Evolutionary conservation across 2,329 filamentous ascomycete genomes (phyloP), one percentile per base, ranked within the genome.

Genomic region (Penicillium sp.): DNA sequence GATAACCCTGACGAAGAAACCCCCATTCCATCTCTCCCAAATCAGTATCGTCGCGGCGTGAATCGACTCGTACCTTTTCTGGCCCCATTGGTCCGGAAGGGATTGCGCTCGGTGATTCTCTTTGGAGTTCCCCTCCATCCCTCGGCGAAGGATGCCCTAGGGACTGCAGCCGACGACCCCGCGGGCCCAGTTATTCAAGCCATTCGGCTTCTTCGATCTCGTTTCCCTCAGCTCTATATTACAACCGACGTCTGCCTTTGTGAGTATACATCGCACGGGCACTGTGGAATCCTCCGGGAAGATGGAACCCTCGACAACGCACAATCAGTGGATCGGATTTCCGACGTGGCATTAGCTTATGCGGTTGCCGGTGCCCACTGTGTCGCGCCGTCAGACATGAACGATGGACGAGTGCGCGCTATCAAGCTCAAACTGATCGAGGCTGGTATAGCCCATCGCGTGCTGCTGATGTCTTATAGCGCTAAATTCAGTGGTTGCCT

Each of bases 351-450:
- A n/a, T 84, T 98, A 66, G 92, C 94, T 37, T 99, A 99, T 75
- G 95, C 95, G n/a, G 85, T 89, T 72, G 95, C 95, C 16, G 95
- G 95, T 59, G 95, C 94, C 0, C 95, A 99, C 79, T 98, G 94
- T 76, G 93, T 99, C 30, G 95, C 95, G 0, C 95, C 95, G 1
- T 97, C 92, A 1, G 95, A 99, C 77, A 99, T 99, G 95, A 99
- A 98, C 76, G 95, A 99, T 76, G 95, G 95, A 30, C 90, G 95
- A 66, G 96, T 99, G 72, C 91, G 94, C 60, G 94, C 93, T 63
- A 99, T 99, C 78, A 99, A 99, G 84, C 85, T 97, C 57, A 98
- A 97, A 82, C 83, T 99, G 64, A 98, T 98, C 60, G 94, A 98
- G 78, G 89, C 93, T 60, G 94, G 94, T 57, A 91, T 98, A 69